phyloP scores from a whole-genome alignment of 192 early-diverging fungal species.

The Coemansia guatemalensis region DNA sequence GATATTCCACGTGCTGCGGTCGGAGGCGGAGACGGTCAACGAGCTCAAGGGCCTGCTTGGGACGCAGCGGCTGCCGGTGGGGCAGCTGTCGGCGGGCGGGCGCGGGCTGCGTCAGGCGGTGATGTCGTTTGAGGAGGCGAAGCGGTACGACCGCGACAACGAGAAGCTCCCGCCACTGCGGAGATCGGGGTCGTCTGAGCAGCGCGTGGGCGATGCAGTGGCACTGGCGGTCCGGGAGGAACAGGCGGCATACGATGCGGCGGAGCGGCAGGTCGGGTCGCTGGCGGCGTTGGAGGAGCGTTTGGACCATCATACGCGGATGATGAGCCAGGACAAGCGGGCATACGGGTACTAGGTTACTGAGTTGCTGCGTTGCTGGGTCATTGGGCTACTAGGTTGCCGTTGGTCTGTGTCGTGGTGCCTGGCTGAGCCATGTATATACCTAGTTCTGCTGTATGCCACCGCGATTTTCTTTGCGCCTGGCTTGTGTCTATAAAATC shows the following conservation, averaged over 20 bases:
- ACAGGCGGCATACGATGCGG: slow-evolving; percentile 38
- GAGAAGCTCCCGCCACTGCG: slow-evolving; percentile 80
- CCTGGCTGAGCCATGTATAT: too few species aligned
- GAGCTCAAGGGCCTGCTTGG: slow-evolving; percentile 91
- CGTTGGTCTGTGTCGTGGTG: too few species aligned
- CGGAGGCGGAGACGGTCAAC: slow-evolving; percentile 89
- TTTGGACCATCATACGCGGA: slow-evolving; percentile 32
- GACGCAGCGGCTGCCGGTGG: slow-evolving; percentile 79
- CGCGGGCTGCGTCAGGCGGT: slow-evolving; percentile 90
- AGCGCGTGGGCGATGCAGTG: slow-evolving; percentile 32
- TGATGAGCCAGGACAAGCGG: slow-evolving; percentile 30
- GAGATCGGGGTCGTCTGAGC: slow-evolving; percentile 14
- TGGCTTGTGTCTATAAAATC: too few species aligned
- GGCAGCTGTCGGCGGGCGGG: slow-evolving; percentile 83
- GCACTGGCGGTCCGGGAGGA: slow-evolving; percentile 26
- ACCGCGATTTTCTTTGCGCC: too few species aligned
- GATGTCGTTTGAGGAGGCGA: slow-evolving; percentile 90
- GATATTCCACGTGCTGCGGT: slow-evolving; percentile 85
- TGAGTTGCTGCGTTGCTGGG: too few species aligned
- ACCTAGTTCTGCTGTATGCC: too few species aligned
- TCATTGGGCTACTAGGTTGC: too few species aligned
- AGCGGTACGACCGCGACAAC: slow-evolving; percentile 87
- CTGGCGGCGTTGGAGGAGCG: slow-evolving; percentile 36
- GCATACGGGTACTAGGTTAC: slow-evolving; percentile 36
- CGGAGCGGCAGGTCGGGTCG: slow-evolving; percentile 22